Conservation (phyloP, 305 asterid species). For the Fraxinus baroniana region DNA sequence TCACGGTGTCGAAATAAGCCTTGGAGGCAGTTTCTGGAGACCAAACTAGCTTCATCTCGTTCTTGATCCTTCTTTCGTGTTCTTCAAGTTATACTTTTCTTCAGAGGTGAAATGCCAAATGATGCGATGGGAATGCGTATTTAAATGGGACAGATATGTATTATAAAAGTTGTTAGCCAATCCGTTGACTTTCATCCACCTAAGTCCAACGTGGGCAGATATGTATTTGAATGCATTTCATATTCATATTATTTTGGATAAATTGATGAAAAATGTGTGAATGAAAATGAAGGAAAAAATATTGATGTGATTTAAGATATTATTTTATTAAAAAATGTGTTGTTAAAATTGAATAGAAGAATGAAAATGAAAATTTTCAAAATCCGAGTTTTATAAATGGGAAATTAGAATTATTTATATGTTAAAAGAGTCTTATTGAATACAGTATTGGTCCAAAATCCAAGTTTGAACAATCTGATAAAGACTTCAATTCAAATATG, state of each 20-base stretch:
- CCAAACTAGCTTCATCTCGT: slow-evolving; percentile 51
- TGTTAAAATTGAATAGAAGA: too few relatives aligned
- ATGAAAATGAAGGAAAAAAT: too few relatives aligned
- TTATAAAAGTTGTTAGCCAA: slow-evolving; percentile 31
- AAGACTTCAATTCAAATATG: background rate
- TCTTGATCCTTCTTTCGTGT: slow-evolving; percentile 18
- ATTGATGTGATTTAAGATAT: too few relatives aligned
- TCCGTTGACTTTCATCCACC: slow-evolving; percentile 42
- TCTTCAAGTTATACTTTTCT: slow-evolving; percentile 25
- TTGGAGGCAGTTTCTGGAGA: slow-evolving; percentile 50
- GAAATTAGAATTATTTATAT: too few relatives aligned
- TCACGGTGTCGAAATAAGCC: slow-evolving; percentile 49
- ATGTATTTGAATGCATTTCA: too few relatives aligned
- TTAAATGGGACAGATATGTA: slow-evolving; percentile 19
- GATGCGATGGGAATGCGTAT: slow-evolving; percentile 15
- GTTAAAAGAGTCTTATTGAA: background rate
- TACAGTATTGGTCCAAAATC: background rate
- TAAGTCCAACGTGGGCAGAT: slow-evolving; percentile 44
- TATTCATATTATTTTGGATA: too few relatives aligned
- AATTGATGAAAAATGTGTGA: too few relatives aligned
- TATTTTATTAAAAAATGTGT: too few relatives aligned
- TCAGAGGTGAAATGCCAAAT: slow-evolving; percentile 13
- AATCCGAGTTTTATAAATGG: too few relatives aligned
- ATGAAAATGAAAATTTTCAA: too few relatives aligned
- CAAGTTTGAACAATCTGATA: background rate